These are phyloP conservation scores for Aspergillus piperis DNA, from an alignment of 2,329 filamentous ascomycete genomes.

Conservation along the genomic window DNA sequence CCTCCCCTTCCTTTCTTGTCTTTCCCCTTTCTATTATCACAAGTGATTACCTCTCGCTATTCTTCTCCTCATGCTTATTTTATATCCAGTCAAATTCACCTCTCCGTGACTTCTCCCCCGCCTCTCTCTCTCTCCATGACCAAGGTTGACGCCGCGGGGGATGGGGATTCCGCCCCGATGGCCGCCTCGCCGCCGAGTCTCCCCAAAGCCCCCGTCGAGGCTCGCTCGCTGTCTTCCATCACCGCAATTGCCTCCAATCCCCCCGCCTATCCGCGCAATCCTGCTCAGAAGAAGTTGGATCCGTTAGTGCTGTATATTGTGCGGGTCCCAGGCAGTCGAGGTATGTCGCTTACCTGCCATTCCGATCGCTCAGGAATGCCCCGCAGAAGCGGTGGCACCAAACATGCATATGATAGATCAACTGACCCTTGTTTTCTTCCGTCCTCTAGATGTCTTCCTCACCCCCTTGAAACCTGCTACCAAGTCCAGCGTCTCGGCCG, in stretches of 20 bases:
- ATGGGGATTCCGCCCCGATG: constrained; percentile 30
- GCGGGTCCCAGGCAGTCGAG: constrained; percentile 85
- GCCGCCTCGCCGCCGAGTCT: constrained; percentile 20
- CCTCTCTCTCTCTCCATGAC: constrained; percentile 20
- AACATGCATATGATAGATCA: constrained; percentile 1
- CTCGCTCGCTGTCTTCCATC: constrained; percentile 76
- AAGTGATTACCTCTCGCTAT: neutral
- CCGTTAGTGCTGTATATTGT: constrained; percentile 87
- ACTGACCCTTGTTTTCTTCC: constrained; percentile 13
- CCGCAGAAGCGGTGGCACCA: constrained; percentile 9
- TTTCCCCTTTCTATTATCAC: neutral
- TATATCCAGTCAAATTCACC: neutral
- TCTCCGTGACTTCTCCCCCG: neutral
- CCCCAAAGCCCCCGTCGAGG: constrained; percentile 61
- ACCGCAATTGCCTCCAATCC: constrained; percentile 82
- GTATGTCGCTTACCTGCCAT: constrained; percentile 48
- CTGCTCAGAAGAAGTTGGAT: constrained; percentile 66
- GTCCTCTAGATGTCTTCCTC: constrained; percentile 75
- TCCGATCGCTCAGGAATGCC: constrained; percentile 2
- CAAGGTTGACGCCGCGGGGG: constrained; percentile 27
- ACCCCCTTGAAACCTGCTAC: constrained; percentile 85
- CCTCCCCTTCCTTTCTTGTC: neutral
- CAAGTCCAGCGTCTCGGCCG: constrained; percentile 78
- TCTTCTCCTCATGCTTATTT: neutral
- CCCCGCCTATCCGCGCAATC: constrained; percentile 79